Conservation (phyloP, 805 yeast species). For the Wickerhamiella allomyrinae region DNA sequence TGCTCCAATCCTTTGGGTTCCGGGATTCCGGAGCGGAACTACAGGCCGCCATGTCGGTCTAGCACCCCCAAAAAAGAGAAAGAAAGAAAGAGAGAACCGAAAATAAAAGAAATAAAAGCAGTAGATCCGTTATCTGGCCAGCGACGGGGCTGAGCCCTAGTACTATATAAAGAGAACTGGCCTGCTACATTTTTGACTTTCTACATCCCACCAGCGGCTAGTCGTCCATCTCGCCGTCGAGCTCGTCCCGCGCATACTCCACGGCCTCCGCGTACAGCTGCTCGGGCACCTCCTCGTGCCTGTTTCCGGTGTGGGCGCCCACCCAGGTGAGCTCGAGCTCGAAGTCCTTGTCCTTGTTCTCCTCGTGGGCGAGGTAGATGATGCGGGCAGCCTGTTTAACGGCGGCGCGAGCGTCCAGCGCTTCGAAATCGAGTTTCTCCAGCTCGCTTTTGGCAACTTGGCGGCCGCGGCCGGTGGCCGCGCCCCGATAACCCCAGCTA, state of each 20-base stretch:
- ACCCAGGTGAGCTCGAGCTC: slow-evolving; percentile 92
- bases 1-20: too few relatives aligned
- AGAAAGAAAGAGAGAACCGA: too few relatives aligned
- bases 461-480: slow-evolving; percentile 97
- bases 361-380: slow-evolving; percentile 90
- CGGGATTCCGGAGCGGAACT: too few relatives aligned
- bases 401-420: slow-evolving; percentile 63
- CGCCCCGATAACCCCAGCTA: slow-evolving; percentile 94
- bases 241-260: slow-evolving; percentile 68
- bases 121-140: too few relatives aligned
- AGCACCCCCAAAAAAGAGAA: too few relatives aligned
- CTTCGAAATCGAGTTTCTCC: slow-evolving; percentile 69
- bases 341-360: slow-evolving; percentile 91
- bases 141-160: too few relatives aligned
- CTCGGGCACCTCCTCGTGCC: slow-evolving; percentile 67
- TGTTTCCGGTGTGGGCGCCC: slow-evolving; percentile 64
- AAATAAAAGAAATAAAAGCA: too few relatives aligned
- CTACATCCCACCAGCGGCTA: slow-evolving; percentile 18
- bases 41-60: too few relatives aligned
- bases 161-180: too few relatives aligned
- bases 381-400: slow-evolving; percentile 89
- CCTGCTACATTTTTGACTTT: not conserved
- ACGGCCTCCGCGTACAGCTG: slow-evolving; percentile 72
- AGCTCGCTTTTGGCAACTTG: slow-evolving; percentile 95
- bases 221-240: slow-evolving; percentile 56